Percentiles rank a stretch among this genome's conserved stretches.
phyloP scores from a whole-genome alignment of 2,329 filamentous ascomycete species.

The Ophiostoma sp. region DNA sequence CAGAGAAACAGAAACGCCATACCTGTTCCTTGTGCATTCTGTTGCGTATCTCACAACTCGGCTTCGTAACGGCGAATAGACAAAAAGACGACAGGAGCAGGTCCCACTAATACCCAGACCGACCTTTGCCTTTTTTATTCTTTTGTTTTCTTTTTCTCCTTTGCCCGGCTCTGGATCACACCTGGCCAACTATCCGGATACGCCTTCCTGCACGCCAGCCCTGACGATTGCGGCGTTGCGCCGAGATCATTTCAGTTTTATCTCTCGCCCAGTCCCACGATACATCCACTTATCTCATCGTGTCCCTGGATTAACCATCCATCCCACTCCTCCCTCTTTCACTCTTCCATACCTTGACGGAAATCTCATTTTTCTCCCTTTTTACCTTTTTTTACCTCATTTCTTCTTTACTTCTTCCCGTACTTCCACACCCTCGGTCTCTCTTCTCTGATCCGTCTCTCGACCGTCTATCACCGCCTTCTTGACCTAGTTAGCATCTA shows the following conservation, averaged over 20 bases:
- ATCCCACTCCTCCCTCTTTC: neutral
- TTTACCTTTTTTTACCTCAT: neutral
- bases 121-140: conserved; percentile 17
- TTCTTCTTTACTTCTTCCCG: neutral
- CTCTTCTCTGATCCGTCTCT: neutral
- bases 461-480: neutral
- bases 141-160: conserved; percentile 6
- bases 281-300: conserved; percentile 20
- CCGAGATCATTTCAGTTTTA: conserved; percentile 18
- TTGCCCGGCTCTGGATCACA: neutral
- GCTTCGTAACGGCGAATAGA: neutral
- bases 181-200: neutral
- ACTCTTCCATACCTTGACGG: neutral
- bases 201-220: conserved; percentile 17
- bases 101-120: conserved; percentile 15
- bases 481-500: neutral
- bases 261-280: conserved; percentile 15
- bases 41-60: neutral
- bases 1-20: neutral
- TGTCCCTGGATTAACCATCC: conserved; percentile 19
- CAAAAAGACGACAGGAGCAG: neutral
- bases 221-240: conserved; percentile 8
- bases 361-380: neutral
- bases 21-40: neutral
- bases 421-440: neutral